These are phyloP conservation scores for Aspergillus proliferans DNA, from an alignment of 2,329 filamentous ascomycete genomes.

Conservation along the genomic window DNA sequence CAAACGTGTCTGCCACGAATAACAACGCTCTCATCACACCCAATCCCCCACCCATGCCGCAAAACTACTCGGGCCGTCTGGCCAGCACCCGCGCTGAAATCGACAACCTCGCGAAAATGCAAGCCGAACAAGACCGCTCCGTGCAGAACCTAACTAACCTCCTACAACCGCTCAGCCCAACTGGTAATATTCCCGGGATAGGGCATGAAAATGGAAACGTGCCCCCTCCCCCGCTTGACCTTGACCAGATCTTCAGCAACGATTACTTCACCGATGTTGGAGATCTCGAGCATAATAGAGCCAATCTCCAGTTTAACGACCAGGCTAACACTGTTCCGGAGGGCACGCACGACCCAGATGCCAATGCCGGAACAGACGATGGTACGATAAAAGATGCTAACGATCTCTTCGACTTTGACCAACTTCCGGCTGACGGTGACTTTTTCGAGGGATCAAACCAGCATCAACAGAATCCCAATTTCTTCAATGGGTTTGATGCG, in stretches of 20 bases:
- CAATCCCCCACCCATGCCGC: conserved; percentile 49
- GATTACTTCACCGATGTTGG: conserved; percentile 48
- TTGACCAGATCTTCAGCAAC: conserved; percentile 54
- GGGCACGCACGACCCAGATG: conserved; percentile 11
- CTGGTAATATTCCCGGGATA: conserved; percentile 69
- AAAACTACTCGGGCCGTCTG: conserved; percentile 44
- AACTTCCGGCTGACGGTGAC: conserved; percentile 28
- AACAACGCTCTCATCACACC: conserved; percentile 56
- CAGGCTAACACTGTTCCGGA: conserved; percentile 11
- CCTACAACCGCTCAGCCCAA: conserved; percentile 73
- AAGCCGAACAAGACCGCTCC: conserved; percentile 69
- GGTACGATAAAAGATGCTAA: conserved; percentile 25
- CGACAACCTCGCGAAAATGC: conserved; percentile 69
- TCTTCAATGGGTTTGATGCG: conserved; percentile 29
- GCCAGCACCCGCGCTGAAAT: conserved; percentile 67
- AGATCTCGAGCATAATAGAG: conserved; percentile 26
- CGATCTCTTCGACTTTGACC: conserved; percentile 39
- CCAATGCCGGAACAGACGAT: conserved; percentile 16
- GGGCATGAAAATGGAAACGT: conserved; percentile 35
- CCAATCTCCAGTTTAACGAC: conserved; percentile 18
- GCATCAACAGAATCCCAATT: conserved; percentile 18
- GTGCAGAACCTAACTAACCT: conserved; percentile 69
- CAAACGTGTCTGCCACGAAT: conserved; percentile 28
- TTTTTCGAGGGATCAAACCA: conserved; percentile 25
- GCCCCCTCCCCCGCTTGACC: conserved; percentile 44